Base-by-base conservation (phyloP, 2,329 filamentous ascomycete species). In the Leptosphaerulina australis region DNA sequence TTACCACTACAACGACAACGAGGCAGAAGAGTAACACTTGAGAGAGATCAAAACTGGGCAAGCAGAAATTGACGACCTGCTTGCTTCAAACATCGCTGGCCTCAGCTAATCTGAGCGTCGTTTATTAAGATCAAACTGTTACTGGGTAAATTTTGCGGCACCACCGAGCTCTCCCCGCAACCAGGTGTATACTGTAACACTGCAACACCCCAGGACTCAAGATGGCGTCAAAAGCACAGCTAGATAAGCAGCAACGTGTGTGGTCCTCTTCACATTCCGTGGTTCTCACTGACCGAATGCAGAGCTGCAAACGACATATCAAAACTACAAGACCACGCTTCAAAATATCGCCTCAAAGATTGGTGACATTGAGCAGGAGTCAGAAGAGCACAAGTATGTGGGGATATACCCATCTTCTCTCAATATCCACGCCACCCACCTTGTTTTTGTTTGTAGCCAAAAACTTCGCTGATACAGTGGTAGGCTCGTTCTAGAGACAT, bases 361-460 rank as follows among this genome's bases (percentile, higher is more conserved):
- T 63, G 94, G 94, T 30, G 92, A 97, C 70, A 92, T 99, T 48
- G 94, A 99, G 77, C 91, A 96, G 73, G 94, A 97, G 73, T 87
- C 90, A 15, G 94, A 99, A 74, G 94, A 99, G 74, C 94, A 99
- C 81, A 97, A 96, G 94, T 97, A 77, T 72, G 88, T 75, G n/a
- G n/a, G n/a, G n/a, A n/a, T n/a, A n/a, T n/a, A n/a, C n/a, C n/a
- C 52, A 14, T 40, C 40, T 33, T 28, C 29, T 30, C 31, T n/a
- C n/a, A n/a, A n/a, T n/a, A 30, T 10, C 15, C 10, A 2, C 3
- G 10, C 12, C 20, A 3, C 2, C 10, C 7, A 4, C 14, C 8
- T n/a, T 18, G 12, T 30, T 24, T 17, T 11, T 11, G 15, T 37
- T n/a, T 6, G 11, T 4, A 2, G 5, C 24, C 6, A 5, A 25